Percentiles rank a stretch among this genome's conserved stretches.
Evolutionary conservation across 441 rosid species (phyloP).

Genomic region (Manihot esculenta): DNA sequence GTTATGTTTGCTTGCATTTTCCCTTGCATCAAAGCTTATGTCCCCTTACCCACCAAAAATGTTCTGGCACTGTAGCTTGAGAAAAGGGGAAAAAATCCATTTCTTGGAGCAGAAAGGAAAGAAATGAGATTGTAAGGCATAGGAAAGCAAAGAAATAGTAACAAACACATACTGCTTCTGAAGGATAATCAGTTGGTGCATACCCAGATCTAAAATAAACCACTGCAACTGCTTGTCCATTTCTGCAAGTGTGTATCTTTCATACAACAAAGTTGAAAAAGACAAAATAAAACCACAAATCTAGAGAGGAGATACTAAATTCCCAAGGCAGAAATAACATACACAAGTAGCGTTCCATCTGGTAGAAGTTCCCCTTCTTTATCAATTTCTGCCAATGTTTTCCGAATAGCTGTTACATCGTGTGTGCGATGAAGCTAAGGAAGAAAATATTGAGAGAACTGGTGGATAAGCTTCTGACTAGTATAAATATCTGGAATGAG

Average conservation of each 20-base stretch:
- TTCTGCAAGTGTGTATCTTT: conserved; percentile 55
- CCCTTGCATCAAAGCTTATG: not conserved
- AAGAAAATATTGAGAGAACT: conserved; percentile 18
- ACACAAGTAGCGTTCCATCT: conserved; percentile 87
- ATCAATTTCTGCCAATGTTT: conserved; percentile 86
- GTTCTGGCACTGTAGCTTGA: not conserved
- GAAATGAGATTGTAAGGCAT: conserved; percentile 1
- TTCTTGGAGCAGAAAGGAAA: not conserved
- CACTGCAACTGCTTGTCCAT: conserved; percentile 61
- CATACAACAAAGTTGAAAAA: conserved; percentile 12
- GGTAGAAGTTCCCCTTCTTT: conserved; percentile 64
- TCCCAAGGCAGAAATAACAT: conserved; percentile 33
- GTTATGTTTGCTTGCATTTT: not conserved
- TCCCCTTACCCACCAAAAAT: not conserved
- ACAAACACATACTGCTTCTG: conserved; percentile 72
- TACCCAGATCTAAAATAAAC: conserved; percentile 95
- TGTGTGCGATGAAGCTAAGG: conserved; percentile 81
- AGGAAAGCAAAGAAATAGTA: conserved; percentile 2
- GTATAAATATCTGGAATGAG: not conserved
- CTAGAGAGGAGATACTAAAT: conserved; percentile 15
- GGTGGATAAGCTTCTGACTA: not conserved
- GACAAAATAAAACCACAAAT: conserved; percentile 22
- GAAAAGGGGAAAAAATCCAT: not conserved
- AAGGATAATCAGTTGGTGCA: conserved; percentile 85
- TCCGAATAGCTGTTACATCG: conserved; percentile 62